Conservation (phyloP, 2,329 filamentous ascomycete genomes). For the Botrytis paeoniae region DNA sequence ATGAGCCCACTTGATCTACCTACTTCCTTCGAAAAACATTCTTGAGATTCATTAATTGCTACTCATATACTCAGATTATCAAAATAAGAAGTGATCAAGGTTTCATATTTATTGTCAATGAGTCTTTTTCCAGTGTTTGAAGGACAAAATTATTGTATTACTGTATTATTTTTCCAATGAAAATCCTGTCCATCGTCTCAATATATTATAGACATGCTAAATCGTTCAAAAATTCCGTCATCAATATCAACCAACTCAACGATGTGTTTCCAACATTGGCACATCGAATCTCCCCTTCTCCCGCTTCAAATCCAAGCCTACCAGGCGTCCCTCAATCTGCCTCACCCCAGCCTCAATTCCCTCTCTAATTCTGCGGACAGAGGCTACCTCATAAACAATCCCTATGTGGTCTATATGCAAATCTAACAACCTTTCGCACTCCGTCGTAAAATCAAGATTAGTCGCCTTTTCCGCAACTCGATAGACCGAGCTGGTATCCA, state of each 20-base stretch:
- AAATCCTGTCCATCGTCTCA: neutral
- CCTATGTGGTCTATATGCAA: neutral
- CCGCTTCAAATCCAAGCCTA: neutral
- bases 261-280: neutral
- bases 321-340: accelerated
- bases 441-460: neutral
- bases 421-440: neutral
- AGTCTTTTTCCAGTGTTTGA: accelerated
- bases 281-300: neutral
- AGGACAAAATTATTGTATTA: neutral
- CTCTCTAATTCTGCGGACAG: neutral
- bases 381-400: neutral
- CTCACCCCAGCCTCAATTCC: neutral
- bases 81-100: neutral
- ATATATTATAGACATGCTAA: neutral
- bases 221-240: accelerated
- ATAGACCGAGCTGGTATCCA: neutral
- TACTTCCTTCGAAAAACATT: too few relatives aligned
- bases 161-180: neutral
- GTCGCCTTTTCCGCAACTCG: neutral
- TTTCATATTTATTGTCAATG: neutral
- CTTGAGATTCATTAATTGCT: too few relatives aligned
- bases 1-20: too few relatives aligned
- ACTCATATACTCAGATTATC: too few relatives aligned
- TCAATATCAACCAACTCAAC: neutral